phyloP scores from a whole-genome alignment of 345 rosid genomes.

The Capsella bursapastoris region DNA sequence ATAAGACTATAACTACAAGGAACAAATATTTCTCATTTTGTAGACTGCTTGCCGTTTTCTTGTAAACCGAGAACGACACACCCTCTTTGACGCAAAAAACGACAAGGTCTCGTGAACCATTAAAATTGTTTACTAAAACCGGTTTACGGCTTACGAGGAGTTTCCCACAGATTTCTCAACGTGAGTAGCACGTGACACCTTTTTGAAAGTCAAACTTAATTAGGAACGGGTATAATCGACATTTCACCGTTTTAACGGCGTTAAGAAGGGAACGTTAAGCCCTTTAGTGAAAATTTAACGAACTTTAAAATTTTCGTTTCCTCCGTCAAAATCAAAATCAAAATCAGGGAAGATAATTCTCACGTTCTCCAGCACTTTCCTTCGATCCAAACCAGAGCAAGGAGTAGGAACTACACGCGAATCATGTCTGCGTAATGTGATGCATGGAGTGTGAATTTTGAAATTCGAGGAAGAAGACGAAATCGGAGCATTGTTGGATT shows the following conservation, averaged over 20 bases:
- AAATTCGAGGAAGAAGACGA: conserved; percentile 30
- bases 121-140: not conserved
- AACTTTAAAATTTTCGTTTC: conserved; percentile 5
- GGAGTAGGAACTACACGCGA: conserved; percentile 3
- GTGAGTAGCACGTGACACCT: conserved; percentile 40
- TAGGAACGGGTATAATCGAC: conserved; percentile 17
- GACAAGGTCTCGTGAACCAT: not conserved
- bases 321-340: conserved; percentile 22
- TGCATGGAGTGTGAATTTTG: conserved; percentile 19
- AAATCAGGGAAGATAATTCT: conserved; percentile 21
- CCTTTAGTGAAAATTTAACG: conserved; percentile 27
- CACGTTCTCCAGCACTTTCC: conserved; percentile 34
- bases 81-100: not conserved
- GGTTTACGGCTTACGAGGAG: conserved; percentile 14
- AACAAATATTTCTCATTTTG: not conserved
- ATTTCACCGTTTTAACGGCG: conserved; percentile 31
- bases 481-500: not conserved
- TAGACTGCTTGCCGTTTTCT: conserved; percentile 18
- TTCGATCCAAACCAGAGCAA: conserved; percentile 27
- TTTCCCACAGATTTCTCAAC: conserved; percentile 6
- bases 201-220: conserved; percentile 13
- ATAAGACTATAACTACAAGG: not conserved
- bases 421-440: conserved; percentile 16
- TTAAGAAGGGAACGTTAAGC: conserved; percentile 17
- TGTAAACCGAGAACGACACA: not conserved